Conservation (phyloP, 345 rosid genomes). For the Camelina laxa region DNA sequence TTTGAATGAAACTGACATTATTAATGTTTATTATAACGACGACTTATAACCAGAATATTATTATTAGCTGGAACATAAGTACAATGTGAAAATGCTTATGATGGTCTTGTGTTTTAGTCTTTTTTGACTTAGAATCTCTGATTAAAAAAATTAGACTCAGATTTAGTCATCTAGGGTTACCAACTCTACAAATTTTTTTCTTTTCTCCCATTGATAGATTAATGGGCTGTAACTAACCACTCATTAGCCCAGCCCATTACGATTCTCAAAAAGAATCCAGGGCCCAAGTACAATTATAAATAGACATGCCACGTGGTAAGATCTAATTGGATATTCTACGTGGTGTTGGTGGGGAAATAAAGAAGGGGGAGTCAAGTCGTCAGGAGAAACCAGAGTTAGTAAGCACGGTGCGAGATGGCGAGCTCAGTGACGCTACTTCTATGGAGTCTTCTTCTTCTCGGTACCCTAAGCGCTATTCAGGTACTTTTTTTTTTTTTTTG, state of each 20-base stretch:
- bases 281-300: background rate
- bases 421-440: slow-evolving; percentile 53
- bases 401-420: slow-evolving; percentile 51
- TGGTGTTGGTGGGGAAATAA: background rate
- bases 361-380: too few relatives aligned
- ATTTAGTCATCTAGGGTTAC: too few relatives aligned
- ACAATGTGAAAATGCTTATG: slow-evolving; percentile 2
- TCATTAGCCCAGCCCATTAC: background rate
- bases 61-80: slow-evolving; percentile 5
- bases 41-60: background rate
- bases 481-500: slow-evolving; percentile 27
- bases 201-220: background rate
- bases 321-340: slow-evolving; percentile 26
- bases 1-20: slow-evolving; percentile 14
- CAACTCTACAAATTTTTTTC: too few relatives aligned
- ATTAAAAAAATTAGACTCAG: background rate
- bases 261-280: background rate
- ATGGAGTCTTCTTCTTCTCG: slow-evolving; percentile 58
- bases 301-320: background rate
- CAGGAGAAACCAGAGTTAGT: background rate
- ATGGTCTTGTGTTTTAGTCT: background rate
- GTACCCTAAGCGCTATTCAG: slow-evolving; percentile 57
- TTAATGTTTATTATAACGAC: slow-evolving; percentile 15
- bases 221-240: slow-evolving; percentile 6
- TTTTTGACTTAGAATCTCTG: background rate